A percentile compares a stretch with the other conserved stretches of the same genome.
These are phyloP conservation scores for Scalesia atractyloides DNA, from an alignment of 129 eudicot genomes.

Conservation along the genomic window DNA sequence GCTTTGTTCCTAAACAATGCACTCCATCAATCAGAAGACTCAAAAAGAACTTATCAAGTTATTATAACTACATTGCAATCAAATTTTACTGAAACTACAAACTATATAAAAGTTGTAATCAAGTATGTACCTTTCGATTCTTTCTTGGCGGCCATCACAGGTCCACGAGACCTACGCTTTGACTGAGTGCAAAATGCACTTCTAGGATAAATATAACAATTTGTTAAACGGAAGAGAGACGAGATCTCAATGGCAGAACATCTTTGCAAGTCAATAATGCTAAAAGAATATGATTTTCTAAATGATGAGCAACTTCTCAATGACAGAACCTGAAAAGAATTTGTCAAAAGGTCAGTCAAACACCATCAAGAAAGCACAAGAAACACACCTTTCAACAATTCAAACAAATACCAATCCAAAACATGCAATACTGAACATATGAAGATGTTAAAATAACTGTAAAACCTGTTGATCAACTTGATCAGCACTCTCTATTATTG, in stretches of 20 bases:
- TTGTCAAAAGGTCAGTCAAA: conserved; percentile 30
- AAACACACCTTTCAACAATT: neutral
- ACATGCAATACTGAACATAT: no score
- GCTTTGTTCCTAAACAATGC: conserved; percentile 53
- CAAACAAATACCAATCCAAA: no score
- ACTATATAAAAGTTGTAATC: conserved; percentile 9
- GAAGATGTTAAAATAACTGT: no score
- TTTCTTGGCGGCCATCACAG: conserved; percentile 84
- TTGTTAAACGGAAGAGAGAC: conserved; percentile 30
- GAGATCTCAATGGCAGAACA: conserved; percentile 48
- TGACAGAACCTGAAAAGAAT: conserved; percentile 59
- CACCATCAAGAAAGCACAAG: conserved; percentile 13
- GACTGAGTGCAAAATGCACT: conserved; percentile 32
- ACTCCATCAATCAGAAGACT: neutral
- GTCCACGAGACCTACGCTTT: conserved; percentile 75
- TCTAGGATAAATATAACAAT: conserved; percentile 4
- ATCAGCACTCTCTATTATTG: no score
- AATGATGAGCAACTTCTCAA: conserved; percentile 64
- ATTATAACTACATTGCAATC: neutral
- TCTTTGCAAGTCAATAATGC: conserved; percentile 43
- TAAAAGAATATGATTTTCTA: conserved; percentile 47
- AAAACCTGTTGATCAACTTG: no score
- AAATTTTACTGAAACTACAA: neutral
- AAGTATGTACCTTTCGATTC: conserved; percentile 54
- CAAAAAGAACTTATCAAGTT: neutral